Evolutionary conservation across 2,329 filamentous ascomycete genomes (phyloP).

Genomic region (Arthroderma sp.): DNA sequence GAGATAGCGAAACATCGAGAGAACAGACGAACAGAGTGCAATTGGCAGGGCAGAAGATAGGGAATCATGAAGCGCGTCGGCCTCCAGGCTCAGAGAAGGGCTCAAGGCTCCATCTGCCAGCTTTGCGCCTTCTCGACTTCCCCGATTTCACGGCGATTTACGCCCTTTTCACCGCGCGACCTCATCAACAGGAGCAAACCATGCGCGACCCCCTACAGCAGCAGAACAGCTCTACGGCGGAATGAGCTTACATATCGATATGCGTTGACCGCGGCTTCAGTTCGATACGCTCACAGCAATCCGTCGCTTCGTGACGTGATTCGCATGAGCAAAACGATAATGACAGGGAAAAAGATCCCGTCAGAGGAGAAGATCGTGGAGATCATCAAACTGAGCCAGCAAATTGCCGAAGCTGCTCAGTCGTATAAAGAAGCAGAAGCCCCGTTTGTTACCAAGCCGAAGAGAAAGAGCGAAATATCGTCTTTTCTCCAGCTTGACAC

Average conservation of each 20-base stretch:
- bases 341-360: conserved; percentile 22
- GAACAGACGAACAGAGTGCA: background rate
- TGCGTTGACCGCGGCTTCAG: background rate
- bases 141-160: conserved; percentile 7
- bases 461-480: conserved; percentile 29
- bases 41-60: background rate
- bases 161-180: background rate
- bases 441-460: conserved; percentile 9
- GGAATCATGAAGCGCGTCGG: conserved; percentile 26
- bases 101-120: conserved; percentile 26
- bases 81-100: conserved; percentile 20
- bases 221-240: background rate
- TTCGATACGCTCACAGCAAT: conserved; percentile 12
- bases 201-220: background rate
- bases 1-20: background rate
- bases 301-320: conserved; percentile 23
- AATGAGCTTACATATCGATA: background rate
- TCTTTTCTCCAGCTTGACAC: conserved; percentile 32
- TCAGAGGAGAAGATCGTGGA: conserved; percentile 25
- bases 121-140: conserved; percentile 27
- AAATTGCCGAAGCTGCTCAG: conserved; percentile 23
- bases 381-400: conserved; percentile 27
- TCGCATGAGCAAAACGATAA: conserved; percentile 20
- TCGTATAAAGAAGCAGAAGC: conserved; percentile 5
- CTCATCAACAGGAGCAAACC: background rate